phyloP scores from a whole-genome alignment of 2,329 filamentous ascomycete species.

The Pestalotiopsis fici region DNA sequence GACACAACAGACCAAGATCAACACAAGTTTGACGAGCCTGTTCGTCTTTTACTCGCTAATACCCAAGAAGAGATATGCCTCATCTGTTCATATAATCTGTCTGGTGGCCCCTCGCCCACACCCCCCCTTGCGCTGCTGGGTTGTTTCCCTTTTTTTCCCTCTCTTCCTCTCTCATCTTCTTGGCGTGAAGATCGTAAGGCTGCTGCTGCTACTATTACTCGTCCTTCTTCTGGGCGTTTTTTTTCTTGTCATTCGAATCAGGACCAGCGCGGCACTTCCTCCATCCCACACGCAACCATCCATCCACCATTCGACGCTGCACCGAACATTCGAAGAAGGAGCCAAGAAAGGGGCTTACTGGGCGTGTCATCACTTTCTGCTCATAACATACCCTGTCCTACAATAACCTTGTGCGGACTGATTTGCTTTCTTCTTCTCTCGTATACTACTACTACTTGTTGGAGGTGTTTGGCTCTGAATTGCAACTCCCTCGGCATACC shows the following conservation, averaged over 20 bases:
- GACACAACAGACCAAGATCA: slow-evolving; percentile 4
- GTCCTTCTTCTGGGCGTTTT: not conserved
- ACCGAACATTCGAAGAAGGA: slow-evolving; percentile 12
- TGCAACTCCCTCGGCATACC: not conserved
- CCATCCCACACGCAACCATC: not conserved
- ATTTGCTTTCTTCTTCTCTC: not conserved
- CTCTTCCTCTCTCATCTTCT: slow-evolving; percentile 1
- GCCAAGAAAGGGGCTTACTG: slow-evolving; percentile 11
- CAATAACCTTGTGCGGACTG: not conserved
- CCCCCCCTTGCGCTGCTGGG: not conserved
- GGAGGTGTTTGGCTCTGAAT: too few species aligned
- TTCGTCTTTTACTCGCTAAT: not conserved
- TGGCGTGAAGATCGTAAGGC: slow-evolving; percentile 10
- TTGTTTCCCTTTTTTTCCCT: not conserved
- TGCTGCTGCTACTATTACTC: not conserved
- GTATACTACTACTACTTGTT: too few species aligned
- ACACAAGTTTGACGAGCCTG: slow-evolving; percentile 6
- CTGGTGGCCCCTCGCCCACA: not conserved
- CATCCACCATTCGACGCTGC: not conserved
- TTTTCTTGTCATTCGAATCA: not conserved
- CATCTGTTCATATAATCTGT: slow-evolving; percentile 8
- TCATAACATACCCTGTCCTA: not conserved
- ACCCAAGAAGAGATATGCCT: not conserved
- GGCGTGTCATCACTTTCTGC: not conserved
- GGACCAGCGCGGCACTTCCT: not conserved